Evolutionary conservation across 306 rosid species (phyloP), one percentile per base, ranked within the genome.

Genomic region (Acacia crassicarpa): DNA sequence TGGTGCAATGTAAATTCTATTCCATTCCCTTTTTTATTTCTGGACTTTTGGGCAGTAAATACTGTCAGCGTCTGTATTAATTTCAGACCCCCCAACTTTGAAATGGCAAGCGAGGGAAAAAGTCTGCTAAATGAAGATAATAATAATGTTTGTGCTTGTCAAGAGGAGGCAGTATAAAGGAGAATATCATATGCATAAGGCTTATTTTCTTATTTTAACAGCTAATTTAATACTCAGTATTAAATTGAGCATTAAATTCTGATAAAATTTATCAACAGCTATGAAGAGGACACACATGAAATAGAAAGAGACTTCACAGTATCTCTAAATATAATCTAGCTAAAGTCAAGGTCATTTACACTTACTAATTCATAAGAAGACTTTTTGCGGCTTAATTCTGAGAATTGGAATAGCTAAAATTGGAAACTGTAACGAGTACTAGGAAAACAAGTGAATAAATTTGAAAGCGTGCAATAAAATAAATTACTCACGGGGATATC

Each of bases 401-500:
- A 8, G 27, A 20, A 20, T 48, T 46, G 53, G 53, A n/a, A 8
- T 56, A 8, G 3, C 27, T 56, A 56, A 56, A n/a, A 9, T 56
- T 56, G n/a, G 13, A n/a, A n/a, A n/a, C n/a, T 38, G 8, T 6
- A 56, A 1, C 2, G 12, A 56, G 30, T 56, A 6, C 32, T 12
- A 22, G 25, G 35, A 61, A 61, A 23, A 25, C 67, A 14, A 59
- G 6, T 20, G 7, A 67, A 8, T 19, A 38, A 43, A 67, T 67
- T 67, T 67, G 46, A 63, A 4, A 19, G 54, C 48, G 73, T 51
- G 82, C 77, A 85, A 84, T 87, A 84, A 86, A 75, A 83, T 49
- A 75, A 89, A 89, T 56, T 56, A 56, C 81, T 91, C 94, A 91
- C 92, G 94, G 86, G 94, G 86, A 89, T 90, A 83, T 88, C 85